phyloP scores from a whole-genome alignment of 148 eudicot genomes.

The Vaccinium darrowii region DNA sequence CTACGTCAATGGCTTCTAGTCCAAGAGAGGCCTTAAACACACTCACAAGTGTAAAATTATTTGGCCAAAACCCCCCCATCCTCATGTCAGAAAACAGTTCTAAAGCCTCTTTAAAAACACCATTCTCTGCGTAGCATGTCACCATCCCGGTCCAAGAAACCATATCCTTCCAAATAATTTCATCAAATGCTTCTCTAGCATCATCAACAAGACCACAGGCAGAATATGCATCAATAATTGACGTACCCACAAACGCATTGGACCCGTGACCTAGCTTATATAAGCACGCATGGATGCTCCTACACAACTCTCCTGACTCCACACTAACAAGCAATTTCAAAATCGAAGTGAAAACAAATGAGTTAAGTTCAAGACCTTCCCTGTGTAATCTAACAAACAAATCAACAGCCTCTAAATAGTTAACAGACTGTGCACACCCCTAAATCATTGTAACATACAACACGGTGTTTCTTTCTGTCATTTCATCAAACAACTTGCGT shows the following conservation, averaged over 20 bases:
- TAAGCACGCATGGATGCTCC: slow-evolving; percentile 48
- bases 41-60: slow-evolving; percentile 68
- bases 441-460: slow-evolving; percentile 71
- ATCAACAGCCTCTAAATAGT: slow-evolving; percentile 38
- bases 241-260: slow-evolving; percentile 77
- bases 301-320: slow-evolving; percentile 46
- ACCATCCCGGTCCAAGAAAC: slow-evolving; percentile 89
- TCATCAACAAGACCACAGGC: slow-evolving; percentile 47
- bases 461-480: slow-evolving; percentile 54
- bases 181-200: slow-evolving; percentile 62
- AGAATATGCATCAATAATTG: slow-evolving; percentile 75
- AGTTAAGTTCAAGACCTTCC: slow-evolving; percentile 71
- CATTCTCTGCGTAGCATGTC: slow-evolving; percentile 68
- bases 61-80: slow-evolving; percentile 59
- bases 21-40: slow-evolving; percentile 79
- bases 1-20: slow-evolving; percentile 40
- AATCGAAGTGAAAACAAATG: slow-evolving; percentile 72
- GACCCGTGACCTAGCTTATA: slow-evolving; percentile 57
- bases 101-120: slow-evolving; percentile 47
- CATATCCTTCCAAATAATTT: slow-evolving; percentile 62
- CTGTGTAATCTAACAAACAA: slow-evolving; percentile 53
- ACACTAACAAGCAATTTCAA: slow-evolving; percentile 67
- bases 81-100: slow-evolving; percentile 53
- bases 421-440: slow-evolving; percentile 38
- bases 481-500: slow-evolving; percentile 60